These are phyloP conservation scores for Codiaeum variegatum DNA, from an alignment of 441 rosid genomes.

Conservation along the genomic window DNA sequence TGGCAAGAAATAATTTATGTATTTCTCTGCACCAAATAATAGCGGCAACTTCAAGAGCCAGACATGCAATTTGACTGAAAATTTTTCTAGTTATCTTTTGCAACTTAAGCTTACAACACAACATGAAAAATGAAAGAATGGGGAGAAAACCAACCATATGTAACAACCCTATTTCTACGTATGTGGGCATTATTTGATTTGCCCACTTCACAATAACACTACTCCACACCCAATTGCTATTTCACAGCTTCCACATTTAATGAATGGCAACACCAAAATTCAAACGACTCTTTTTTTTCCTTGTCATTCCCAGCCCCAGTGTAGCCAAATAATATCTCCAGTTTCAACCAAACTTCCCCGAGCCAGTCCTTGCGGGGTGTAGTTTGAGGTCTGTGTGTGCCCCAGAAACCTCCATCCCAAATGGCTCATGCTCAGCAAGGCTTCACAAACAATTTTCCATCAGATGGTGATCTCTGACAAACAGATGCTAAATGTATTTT, in stretches of 20 bases:
- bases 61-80: neutral
- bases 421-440: constrained; percentile 15
- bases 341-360: neutral
- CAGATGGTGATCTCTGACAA: neutral
- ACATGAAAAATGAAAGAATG: neutral
- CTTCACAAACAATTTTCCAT: constrained; percentile 9
- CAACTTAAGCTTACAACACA: constrained; percentile 2
- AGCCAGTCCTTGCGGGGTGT: constrained; percentile 6
- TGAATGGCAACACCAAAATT: constrained; percentile 24
- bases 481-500: neutral
- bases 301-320: constrained; percentile 4
- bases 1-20: neutral
- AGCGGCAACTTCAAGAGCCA: neutral
- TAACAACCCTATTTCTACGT: constrained; percentile 16
- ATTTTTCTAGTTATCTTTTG: neutral
- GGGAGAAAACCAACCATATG: constrained; percentile 1
- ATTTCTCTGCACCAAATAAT: no score
- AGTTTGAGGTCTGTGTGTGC: neutral
- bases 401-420: constrained; percentile 16
- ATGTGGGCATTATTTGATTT: constrained; percentile 22
- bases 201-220: constrained; percentile 27
- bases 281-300: neutral
- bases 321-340: constrained; percentile 15
- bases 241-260: constrained; percentile 29
- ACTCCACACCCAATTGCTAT: constrained; percentile 24